Evolutionary conservation across 2,329 filamentous ascomycete species (phyloP).

Genomic region (Aureobasidium pullulans): DNA sequence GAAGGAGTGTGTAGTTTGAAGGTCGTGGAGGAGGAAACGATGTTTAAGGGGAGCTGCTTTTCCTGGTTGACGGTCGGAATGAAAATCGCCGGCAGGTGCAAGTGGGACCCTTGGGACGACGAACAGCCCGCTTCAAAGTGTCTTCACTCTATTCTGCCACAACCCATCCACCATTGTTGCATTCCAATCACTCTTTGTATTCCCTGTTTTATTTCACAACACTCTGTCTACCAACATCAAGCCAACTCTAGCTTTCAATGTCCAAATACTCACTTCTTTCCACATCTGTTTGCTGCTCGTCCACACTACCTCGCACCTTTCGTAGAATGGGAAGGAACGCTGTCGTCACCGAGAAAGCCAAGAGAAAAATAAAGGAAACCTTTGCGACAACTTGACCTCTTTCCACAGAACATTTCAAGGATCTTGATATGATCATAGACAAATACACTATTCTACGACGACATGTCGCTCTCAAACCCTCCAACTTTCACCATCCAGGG

Average conservation of each 20-base stretch:
- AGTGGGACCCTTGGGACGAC: conserved; percentile 10
- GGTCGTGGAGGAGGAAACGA: conserved; percentile 4
- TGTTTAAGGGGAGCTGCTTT: conserved; percentile 11
- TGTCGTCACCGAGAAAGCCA: conserved; percentile 9
- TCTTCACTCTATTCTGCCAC: neutral
- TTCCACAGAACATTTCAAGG: neutral
- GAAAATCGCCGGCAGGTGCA: conserved; percentile 13
- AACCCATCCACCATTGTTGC: neutral
- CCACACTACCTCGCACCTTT: neutral
- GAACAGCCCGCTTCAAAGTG: conserved; percentile 8
- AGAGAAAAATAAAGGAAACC: conserved; percentile 11
- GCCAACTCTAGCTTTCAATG: neutral
- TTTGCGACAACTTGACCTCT: neutral
- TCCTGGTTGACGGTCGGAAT: conserved; percentile 3
- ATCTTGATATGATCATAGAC: neutral
- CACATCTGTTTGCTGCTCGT: neutral
- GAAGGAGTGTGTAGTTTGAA: conserved; percentile 10
- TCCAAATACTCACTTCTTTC: neutral
- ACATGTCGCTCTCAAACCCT: neutral
- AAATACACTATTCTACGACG: neutral
- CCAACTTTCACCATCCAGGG: neutral
- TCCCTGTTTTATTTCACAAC: neutral
- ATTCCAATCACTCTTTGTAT: neutral
- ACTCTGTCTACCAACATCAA: neutral
- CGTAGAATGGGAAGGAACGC: conserved; percentile 7